Percentiles rank a stretch among this genome's conserved stretches.
Evolutionary conservation across 495 filamentous ascomycete species (phyloP).

Genomic region (Neurospora sp.): DNA sequence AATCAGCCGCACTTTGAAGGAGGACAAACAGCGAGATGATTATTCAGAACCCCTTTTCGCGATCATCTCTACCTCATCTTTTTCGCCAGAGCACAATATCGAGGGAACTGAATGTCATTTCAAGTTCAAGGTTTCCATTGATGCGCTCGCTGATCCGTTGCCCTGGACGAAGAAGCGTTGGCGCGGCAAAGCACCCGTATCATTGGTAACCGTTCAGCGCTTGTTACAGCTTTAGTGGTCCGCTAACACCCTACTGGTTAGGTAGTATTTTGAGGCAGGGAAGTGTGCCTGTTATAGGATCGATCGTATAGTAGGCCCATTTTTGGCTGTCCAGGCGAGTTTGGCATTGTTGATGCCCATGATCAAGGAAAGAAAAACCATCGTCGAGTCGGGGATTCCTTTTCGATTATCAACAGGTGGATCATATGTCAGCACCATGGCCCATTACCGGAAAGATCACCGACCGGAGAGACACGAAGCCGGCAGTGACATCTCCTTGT

Average conservation of each 20-base stretch:
- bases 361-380: neutral
- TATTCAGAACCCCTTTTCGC: neutral
- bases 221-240: neutral
- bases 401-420: neutral
- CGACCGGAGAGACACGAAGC: neutral
- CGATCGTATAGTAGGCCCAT: neutral
- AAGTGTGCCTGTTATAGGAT: neutral
- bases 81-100: neutral
- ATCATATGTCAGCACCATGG: neutral
- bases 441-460: neutral
- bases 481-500: neutral
- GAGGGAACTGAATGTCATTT: neutral
- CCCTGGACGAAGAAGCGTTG: neutral
- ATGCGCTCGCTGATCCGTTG: neutral
- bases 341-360: neutral
- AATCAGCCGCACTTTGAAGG: neutral
- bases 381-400: neutral
- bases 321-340: neutral
- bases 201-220: neutral
- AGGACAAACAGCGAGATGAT: neutral
- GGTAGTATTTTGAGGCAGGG: neutral
- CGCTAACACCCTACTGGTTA: neutral
- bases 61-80: neutral
- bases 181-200: neutral
- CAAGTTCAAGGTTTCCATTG: neutral